Base-by-base conservation (phyloP, 2,329 filamentous ascomycete genomes). In the Fusarium caatingaense region DNA sequence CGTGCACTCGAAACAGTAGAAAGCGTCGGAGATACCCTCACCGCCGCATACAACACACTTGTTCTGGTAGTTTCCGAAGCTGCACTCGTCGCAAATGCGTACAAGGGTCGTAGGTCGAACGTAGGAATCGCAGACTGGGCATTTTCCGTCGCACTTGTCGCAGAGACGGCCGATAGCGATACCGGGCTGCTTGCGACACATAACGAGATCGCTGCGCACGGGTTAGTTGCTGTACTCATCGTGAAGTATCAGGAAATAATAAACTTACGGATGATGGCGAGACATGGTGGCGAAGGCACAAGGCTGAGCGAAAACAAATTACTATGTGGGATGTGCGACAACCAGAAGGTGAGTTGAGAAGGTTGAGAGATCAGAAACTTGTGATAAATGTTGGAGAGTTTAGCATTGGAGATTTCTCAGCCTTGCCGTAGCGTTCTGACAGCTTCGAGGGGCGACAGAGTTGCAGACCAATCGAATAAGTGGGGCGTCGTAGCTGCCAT, bases 121-220 rank as follows among this genome's bases (percentile, higher is more conserved):
- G 88, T 99, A 99, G 66, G 93, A 97, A 81, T 99, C 96, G 89
- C 96, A 99, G 66, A 99, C 94, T 72, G 96, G 96, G 78, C 96
- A 99, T 86, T 99, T 99, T 82, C 96, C 96, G 84, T 99, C 96
- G 86, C 96, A 99, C 85, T 99, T 99, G 85, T 99, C 96, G 88
- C 96, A 99, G 79, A 99, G 93, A 60, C 96, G 94, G 80, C 96
- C 96, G 88, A 99, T 97, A 77, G 94, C 93, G 80, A 98, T 98
- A 83, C 96, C 96, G 66, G 95, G 87, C 81, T 97, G 95, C 85
- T 99, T 99, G 85, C 95, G 94, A 89, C 96, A 99, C 95, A 98
- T 98, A 76, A 99, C 96, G 74, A 99, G 91, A 86, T 99, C 96
- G 82, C 91, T 93, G 48, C 6, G 16, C 30, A 40, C 42, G 23